Conservation (phyloP, 2,329 filamentous ascomycete genomes). For the Penicillium concentricum region DNA sequence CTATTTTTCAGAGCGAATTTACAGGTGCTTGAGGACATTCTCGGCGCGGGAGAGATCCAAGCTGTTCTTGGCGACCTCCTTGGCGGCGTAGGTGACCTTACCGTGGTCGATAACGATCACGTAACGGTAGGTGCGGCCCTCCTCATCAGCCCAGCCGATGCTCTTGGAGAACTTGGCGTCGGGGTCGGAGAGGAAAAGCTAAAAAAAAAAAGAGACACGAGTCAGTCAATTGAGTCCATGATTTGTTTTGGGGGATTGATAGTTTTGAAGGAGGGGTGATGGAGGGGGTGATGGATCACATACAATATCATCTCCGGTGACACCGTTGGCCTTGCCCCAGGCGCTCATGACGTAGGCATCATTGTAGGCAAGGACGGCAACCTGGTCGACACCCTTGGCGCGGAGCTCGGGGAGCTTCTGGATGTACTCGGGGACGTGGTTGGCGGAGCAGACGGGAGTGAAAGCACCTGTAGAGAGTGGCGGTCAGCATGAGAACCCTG, state of each 20-base stretch:
- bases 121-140: constrained; percentile 74
- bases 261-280: neutral
- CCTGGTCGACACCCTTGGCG: constrained; percentile 77
- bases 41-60: constrained; percentile 49
- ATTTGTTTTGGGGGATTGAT: neutral
- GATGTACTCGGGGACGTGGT: constrained; percentile 79
- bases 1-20: constrained; percentile 16
- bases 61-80: constrained; percentile 55
- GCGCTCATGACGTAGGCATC: constrained; percentile 85
- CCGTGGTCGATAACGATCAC: constrained; percentile 80
- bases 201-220: neutral
- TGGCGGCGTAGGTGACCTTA: constrained; percentile 77
- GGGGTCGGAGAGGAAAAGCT: constrained; percentile 75
- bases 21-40: constrained; percentile 50
- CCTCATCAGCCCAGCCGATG: constrained; percentile 71
- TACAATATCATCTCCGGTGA: constrained; percentile 69
- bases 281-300: constrained; percentile 22
- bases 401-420: constrained; percentile 68
- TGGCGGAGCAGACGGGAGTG: constrained; percentile 80
- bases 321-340: constrained; percentile 83
- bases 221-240: neutral
- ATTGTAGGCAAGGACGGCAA: constrained; percentile 80
- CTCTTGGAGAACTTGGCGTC: constrained; percentile 72
- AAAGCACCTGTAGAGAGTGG: constrained; percentile 60
- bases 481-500: constrained; percentile 19